These are phyloP conservation scores for Polyplosphaeria fusca DNA, from an alignment of 495 filamentous ascomycete genomes.

Conservation along the genomic window DNA sequence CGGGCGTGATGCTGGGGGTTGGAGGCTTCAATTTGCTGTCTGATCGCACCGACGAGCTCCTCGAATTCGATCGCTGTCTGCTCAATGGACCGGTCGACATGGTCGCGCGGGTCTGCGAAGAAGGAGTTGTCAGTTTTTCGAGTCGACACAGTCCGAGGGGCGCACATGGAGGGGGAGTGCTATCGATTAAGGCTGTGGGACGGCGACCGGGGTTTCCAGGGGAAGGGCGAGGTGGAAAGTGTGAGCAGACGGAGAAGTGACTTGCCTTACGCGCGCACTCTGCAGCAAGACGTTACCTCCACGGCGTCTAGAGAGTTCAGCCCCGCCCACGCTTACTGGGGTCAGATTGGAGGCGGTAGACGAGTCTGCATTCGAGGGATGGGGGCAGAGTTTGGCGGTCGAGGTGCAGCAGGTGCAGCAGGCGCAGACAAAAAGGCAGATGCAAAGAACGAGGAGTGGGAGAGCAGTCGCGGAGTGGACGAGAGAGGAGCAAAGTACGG, in stretches of 20 bases:
- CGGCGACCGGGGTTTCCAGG: constrained; percentile 24
- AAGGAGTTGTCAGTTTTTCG: constrained; percentile 19
- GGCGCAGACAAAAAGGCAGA: constrained; percentile 11
- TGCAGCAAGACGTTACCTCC: constrained; percentile 22
- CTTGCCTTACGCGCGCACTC: constrained; percentile 35
- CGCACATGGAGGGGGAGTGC: constrained; percentile 25
- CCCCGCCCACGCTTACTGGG: constrained; percentile 35
- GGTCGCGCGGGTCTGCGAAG: constrained; percentile 22
- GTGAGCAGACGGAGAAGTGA: constrained; percentile 29
- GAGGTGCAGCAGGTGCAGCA: constrained; percentile 33
- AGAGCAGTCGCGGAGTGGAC: constrained; percentile 27
- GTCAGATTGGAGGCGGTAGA: constrained; percentile 19
- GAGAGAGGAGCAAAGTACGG: constrained; percentile 10
- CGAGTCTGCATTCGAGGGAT: constrained; percentile 36
- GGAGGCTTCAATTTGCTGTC: constrained; percentile 43
- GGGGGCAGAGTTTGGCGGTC: constrained; percentile 12
- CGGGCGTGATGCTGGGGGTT: constrained; percentile 51
- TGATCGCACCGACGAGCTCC: constrained; percentile 52
- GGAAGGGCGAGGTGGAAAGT: constrained; percentile 22
- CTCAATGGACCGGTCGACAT: constrained; percentile 28
- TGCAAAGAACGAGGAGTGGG: constrained; percentile 18
- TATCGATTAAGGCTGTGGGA: constrained; percentile 27
- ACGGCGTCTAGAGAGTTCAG: constrained; percentile 27
- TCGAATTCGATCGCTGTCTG: constrained; percentile 57
- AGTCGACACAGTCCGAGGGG: constrained; percentile 5